These are phyloP conservation scores for Aegilops tauschii DNA, from an alignment of 176 grass and related monocot species.

Conservation along the genomic window DNA sequence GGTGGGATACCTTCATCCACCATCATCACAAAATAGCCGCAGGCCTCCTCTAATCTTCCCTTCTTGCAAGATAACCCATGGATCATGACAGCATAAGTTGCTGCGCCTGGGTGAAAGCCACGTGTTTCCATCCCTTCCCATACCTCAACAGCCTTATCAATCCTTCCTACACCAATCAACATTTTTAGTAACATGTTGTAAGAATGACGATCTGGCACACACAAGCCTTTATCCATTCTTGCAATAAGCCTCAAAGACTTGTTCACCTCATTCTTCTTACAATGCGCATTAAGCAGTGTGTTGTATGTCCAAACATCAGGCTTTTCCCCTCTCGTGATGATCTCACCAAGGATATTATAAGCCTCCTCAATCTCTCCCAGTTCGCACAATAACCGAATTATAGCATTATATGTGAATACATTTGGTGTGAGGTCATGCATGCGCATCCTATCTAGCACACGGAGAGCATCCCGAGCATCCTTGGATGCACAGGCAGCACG, in stretches of 20 bases:
- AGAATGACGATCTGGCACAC: constrained; percentile 53
- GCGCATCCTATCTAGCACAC: constrained; percentile 72
- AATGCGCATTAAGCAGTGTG: constrained; percentile 61
- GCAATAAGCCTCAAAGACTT: constrained; percentile 62
- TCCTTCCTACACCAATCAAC: constrained; percentile 62
- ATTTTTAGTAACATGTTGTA: constrained; percentile 94
- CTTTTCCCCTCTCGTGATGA: constrained; percentile 44
- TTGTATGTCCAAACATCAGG: constrained; percentile 90
- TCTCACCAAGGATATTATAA: constrained; percentile 79
- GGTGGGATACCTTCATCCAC: constrained; percentile 86
- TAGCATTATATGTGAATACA: constrained; percentile 76
- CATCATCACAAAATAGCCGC: constrained; percentile 84
- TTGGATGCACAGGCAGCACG: constrained; percentile 52
- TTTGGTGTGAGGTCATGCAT: constrained; percentile 55
- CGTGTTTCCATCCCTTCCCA: constrained; percentile 90
- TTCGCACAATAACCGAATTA: constrained; percentile 65
- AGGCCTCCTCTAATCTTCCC: constrained; percentile 69
- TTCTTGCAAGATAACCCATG: constrained; percentile 84
- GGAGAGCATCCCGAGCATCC: constrained; percentile 53
- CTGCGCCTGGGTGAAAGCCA: constrained; percentile 60
- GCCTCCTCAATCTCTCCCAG: constrained; percentile 63
- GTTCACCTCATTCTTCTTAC: constrained; percentile 74
- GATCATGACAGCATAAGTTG: constrained; percentile 83
- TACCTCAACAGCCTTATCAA: constrained; percentile 63
- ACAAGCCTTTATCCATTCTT: constrained; percentile 74